A percentile compares a stretch with the other conserved stretches of the same genome.
These are phyloP conservation scores for Solidago caesia DNA, from an alignment of 129 eudicot genomes.

Conservation along the genomic window DNA sequence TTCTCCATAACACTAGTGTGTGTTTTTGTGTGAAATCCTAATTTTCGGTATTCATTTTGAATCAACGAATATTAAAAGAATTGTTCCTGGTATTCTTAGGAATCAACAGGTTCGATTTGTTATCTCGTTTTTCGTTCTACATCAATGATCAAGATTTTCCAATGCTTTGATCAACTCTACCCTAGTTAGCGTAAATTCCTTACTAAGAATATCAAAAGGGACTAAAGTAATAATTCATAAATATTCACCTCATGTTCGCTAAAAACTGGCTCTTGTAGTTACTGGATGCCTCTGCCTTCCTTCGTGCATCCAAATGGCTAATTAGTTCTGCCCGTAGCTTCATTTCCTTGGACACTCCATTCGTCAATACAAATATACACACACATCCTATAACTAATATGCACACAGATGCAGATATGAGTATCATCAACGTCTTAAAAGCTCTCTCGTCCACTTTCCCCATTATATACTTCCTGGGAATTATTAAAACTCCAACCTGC, in stretches of 20 bases:
- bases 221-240: neutral
- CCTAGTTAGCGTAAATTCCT: too few relatives aligned
- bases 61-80: too few relatives aligned
- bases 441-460: slow-evolving; percentile 94
- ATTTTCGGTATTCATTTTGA: too few relatives aligned
- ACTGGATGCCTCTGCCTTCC: slow-evolving; percentile 97
- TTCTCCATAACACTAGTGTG: too few relatives aligned
- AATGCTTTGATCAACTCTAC: too few relatives aligned
- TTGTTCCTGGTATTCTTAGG: too few relatives aligned
- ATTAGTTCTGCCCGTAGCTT: slow-evolving; percentile 89
- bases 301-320: slow-evolving; percentile 93
- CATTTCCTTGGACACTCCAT: slow-evolving; percentile 98
- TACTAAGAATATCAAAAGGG: neutral
- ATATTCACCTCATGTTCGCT: slow-evolving; percentile 91
- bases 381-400: slow-evolving; percentile 80
- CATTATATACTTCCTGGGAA: slow-evolving; percentile 95
- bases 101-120: too few relatives aligned
- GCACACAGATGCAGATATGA: slow-evolving; percentile 88
- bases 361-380: slow-evolving; percentile 82
- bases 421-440: slow-evolving; percentile 62
- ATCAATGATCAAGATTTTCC: too few relatives aligned
- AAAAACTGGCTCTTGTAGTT: slow-evolving; percentile 94
- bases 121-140: too few relatives aligned
- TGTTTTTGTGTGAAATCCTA: too few relatives aligned
- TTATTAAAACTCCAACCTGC: slow-evolving; percentile 90